These are phyloP conservation scores for Solanum sitiens DNA, from an alignment of 257 asterid genomes.

Conservation along the genomic window DNA sequence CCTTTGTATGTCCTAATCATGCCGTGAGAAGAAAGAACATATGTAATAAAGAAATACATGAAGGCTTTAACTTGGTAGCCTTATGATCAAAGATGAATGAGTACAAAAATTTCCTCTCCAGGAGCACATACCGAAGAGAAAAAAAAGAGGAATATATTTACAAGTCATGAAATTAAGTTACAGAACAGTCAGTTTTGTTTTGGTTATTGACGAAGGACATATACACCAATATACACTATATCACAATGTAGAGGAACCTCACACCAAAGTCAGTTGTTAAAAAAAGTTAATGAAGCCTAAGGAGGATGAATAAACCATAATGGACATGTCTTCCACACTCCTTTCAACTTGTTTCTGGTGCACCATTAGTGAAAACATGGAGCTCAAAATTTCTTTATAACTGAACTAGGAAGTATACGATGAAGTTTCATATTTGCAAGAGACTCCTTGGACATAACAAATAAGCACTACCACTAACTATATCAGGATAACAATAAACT, in stretches of 20 bases:
- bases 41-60: not conserved
- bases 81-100: not conserved
- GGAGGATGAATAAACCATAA: not conserved
- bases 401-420: not conserved
- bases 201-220: not conserved
- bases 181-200: not conserved
- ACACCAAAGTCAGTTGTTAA: not conserved
- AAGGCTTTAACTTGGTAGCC: not conserved
- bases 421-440: not conserved
- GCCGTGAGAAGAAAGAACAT: not conserved
- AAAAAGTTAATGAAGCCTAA: not conserved
- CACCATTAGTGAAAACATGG: not conserved
- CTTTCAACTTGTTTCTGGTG: not conserved
- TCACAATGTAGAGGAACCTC: not conserved
- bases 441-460: not conserved
- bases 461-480: not conserved
- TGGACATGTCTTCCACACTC: not conserved
- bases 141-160: not conserved
- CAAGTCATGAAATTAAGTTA: not conserved
- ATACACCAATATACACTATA: not conserved
- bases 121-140: not conserved
- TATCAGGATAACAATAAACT: not conserved
- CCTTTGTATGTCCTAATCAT: not conserved
- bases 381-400: not conserved
- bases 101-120: not conserved